Evolutionary conservation across 768 basidiomycete genomes (phyloP).

Genomic region (Boletellus ananiceps): DNA sequence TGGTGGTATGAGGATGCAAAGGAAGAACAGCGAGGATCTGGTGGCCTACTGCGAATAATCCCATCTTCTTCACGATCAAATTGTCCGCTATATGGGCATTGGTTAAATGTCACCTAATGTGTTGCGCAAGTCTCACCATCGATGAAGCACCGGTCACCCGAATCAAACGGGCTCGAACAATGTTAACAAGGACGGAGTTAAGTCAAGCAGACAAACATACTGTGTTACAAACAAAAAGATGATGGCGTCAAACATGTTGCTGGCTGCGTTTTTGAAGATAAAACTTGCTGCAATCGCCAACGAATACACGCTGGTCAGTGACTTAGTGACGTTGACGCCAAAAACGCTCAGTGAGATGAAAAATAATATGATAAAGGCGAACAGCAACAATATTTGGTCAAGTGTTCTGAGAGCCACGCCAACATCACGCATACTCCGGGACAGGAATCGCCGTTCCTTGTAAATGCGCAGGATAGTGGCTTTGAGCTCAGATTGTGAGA

Average conservation of each 20-base stretch:
- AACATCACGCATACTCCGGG: constrained; percentile 74
- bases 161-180: constrained; percentile 61
- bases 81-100: constrained; percentile 49
- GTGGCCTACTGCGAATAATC: constrained; percentile 61
- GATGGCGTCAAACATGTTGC: constrained; percentile 71
- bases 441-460: constrained; percentile 73
- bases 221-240: constrained; percentile 83
- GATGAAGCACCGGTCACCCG: constrained; percentile 78
- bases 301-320: constrained; percentile 69
- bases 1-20: not conserved
- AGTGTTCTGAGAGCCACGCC: constrained; percentile 61
- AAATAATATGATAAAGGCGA: constrained; percentile 61
- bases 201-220: constrained; percentile 39
- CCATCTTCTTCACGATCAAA: constrained; percentile 75
- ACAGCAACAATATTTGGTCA: constrained; percentile 56
- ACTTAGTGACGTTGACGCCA: constrained; percentile 58
- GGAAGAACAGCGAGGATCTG: not conserved
- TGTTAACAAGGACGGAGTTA: constrained; percentile 4
- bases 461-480: constrained; percentile 62
- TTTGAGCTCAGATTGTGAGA: constrained; percentile 74
- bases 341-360: constrained; percentile 74
- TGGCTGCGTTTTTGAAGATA: constrained; percentile 72
- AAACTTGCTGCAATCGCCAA: constrained; percentile 72
- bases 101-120: not conserved
- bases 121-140: constrained; percentile 38